Percentiles rank a stretch among this genome's conserved stretches.
Conservation (phyloP, 495 filamentous ascomycete species). For the Daldinia decipiens region DNA sequence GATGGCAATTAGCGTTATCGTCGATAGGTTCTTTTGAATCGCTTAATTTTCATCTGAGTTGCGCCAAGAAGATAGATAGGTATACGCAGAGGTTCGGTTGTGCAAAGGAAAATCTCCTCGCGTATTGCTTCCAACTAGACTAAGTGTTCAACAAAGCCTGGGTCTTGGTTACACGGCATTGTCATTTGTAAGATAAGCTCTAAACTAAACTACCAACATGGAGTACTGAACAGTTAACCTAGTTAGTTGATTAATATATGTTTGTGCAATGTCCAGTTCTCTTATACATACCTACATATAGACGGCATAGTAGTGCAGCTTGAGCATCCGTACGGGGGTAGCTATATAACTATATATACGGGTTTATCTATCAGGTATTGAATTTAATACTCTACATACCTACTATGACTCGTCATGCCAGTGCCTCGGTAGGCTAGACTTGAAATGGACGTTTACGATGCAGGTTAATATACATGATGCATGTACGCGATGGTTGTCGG, state of each 20-base stretch:
- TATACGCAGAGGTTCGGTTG: too few species aligned
- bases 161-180: conserved; percentile 8
- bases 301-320: neutral
- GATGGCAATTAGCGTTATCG: neutral
- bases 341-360: neutral
- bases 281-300: neutral
- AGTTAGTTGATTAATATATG: neutral
- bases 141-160: neutral
- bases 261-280: neutral
- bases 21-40: neutral
- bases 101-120: too few species aligned
- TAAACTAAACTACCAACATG: neutral
- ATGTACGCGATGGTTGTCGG: conserved; percentile 4
- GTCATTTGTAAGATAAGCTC: neutral
- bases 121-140: neutral
- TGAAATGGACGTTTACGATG: neutral
- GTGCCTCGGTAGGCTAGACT: neutral
- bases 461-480: conserved; percentile 4
- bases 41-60: neutral
- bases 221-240: too few species aligned
- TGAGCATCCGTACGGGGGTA: neutral
- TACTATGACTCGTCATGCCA: neutral
- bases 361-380: neutral
- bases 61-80: too few species aligned
- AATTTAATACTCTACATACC: neutral